A percentile compares a stretch with the other conserved stretches of the same genome.
phyloP scores from a whole-genome alignment of 2,329 filamentous ascomycete genomes.

The Calonectria hawksworthii region DNA sequence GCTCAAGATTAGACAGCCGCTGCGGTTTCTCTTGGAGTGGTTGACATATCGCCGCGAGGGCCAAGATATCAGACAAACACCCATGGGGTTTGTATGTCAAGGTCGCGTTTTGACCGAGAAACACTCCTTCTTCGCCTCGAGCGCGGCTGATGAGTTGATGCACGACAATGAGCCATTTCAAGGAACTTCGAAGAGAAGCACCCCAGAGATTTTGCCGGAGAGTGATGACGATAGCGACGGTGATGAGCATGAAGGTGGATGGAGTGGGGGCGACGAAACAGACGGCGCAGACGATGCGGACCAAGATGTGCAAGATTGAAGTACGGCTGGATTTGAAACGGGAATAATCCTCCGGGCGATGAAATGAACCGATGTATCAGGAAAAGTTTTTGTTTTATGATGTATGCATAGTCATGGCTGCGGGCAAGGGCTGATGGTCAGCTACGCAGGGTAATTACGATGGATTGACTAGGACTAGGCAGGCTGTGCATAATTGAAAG shows the following conservation, averaged over 20 bases:
- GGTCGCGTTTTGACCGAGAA: slow-evolving; percentile 53
- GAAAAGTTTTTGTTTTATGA: background rate
- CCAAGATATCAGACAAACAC: slow-evolving; percentile 70
- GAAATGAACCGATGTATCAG: background rate
- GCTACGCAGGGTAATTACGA: background rate
- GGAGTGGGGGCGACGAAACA: background rate
- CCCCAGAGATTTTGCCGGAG: background rate
- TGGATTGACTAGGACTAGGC: background rate
- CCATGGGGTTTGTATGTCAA: slow-evolving; percentile 69
- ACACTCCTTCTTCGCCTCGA: slow-evolving; percentile 31
- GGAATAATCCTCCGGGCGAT: background rate
- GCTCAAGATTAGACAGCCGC: slow-evolving; percentile 38
- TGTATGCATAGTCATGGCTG: background rate
- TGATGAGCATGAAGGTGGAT: background rate
- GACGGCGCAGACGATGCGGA: background rate
- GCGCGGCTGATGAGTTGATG: background rate
- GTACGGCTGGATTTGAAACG: background rate
- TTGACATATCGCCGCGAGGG: slow-evolving; percentile 64
- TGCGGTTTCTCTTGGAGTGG: slow-evolving; percentile 68
- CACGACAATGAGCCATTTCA: background rate
- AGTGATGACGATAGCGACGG: background rate
- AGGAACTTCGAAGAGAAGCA: background rate
- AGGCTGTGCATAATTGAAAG: background rate
- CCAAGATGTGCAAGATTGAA: background rate
- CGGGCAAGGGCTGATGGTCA: too few relatives aligned